A percentile compares a stretch with the other conserved stretches of the same genome.
These are phyloP conservation scores for Fraxinus americana DNA, from an alignment of 257 asterid genomes.

Conservation along the genomic window DNA sequence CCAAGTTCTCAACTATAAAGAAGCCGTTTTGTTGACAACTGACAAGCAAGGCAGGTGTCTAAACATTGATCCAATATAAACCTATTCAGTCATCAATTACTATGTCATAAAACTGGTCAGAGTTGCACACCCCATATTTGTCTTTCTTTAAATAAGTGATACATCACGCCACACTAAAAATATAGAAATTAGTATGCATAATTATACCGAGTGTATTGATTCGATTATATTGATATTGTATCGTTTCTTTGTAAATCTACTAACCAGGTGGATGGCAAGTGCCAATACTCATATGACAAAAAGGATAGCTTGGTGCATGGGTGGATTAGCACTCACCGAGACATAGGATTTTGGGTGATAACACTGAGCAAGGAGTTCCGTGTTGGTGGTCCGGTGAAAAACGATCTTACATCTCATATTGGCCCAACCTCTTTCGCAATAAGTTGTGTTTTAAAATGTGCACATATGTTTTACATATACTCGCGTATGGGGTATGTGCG, in stretches of 20 bases:
- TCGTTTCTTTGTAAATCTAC: too few species aligned
- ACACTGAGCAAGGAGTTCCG: slow-evolving; percentile 71
- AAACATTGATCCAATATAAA: too few species aligned
- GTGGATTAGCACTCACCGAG: slow-evolving; percentile 49
- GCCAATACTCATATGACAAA: slow-evolving; percentile 55
- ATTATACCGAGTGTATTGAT: too few species aligned
- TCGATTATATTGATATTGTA: too few species aligned
- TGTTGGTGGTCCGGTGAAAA: slow-evolving; percentile 59
- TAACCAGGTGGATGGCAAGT: slow-evolving; percentile 57
- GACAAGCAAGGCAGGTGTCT: not conserved
- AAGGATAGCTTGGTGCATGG: slow-evolving; percentile 68
- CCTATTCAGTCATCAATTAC: too few species aligned
- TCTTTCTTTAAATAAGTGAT: too few species aligned
- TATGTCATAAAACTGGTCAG: too few species aligned
- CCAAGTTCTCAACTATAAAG: slow-evolving; percentile 49
- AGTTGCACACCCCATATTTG: too few species aligned
- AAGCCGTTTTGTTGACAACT: slow-evolving; percentile 67
- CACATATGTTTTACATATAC: too few species aligned
- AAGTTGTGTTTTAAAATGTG: not conserved
- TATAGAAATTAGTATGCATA: too few species aligned
- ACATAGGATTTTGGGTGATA: slow-evolving; percentile 66
- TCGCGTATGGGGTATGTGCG: too few species aligned
- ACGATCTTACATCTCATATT: slow-evolving; percentile 69
- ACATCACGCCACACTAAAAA: too few species aligned
- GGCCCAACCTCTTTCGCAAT: slow-evolving; percentile 61